These are phyloP conservation scores for Hypoxylon crocopeplum DNA, from an alignment of 495 filamentous ascomycete genomes.

Conservation along the genomic window DNA sequence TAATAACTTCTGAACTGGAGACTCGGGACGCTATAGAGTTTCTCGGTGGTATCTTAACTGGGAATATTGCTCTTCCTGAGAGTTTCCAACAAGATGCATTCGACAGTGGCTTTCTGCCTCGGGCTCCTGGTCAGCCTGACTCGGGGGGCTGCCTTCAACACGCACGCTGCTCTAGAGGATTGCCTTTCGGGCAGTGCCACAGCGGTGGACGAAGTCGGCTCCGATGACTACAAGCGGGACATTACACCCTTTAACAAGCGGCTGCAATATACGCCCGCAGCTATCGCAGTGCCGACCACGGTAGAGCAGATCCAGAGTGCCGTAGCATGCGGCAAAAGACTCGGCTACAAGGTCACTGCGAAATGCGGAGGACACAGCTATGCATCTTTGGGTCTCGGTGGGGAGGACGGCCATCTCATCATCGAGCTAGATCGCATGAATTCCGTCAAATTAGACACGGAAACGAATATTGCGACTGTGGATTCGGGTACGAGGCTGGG, in stretches of 20 bases:
- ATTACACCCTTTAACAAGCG: conserved; percentile 50
- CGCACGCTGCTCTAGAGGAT: conserved; percentile 47
- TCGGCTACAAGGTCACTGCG: conserved; percentile 50
- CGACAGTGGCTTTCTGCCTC: conserved; percentile 29
- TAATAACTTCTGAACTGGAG: conserved; percentile 22
- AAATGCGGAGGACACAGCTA: conserved; percentile 58
- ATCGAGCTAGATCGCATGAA: conserved; percentile 54
- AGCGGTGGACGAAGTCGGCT: conserved; percentile 41
- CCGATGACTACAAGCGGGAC: conserved; percentile 48
- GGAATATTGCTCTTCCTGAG: background rate
- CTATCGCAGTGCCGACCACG: conserved; percentile 51
- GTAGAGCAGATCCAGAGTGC: conserved; percentile 50
- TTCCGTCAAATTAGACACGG: conserved; percentile 47
- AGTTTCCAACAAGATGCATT: conserved; percentile 29
- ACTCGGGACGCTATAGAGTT: conserved; percentile 1
- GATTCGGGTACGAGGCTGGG: conserved; percentile 50
- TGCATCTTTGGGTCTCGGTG: conserved; percentile 53
- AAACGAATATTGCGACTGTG: conserved; percentile 49
- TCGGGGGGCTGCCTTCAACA: conserved; percentile 29
- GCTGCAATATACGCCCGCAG: conserved; percentile 46
- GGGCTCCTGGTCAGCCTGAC: conserved; percentile 35
- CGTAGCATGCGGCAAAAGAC: conserved; percentile 49
- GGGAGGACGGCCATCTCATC: conserved; percentile 55
- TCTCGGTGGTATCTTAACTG: conserved; percentile 2
- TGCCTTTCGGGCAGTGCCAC: conserved; percentile 48